Evolutionary conservation across 306 rosid genomes (phyloP).

Genomic region (Sophora flavescens): DNA sequence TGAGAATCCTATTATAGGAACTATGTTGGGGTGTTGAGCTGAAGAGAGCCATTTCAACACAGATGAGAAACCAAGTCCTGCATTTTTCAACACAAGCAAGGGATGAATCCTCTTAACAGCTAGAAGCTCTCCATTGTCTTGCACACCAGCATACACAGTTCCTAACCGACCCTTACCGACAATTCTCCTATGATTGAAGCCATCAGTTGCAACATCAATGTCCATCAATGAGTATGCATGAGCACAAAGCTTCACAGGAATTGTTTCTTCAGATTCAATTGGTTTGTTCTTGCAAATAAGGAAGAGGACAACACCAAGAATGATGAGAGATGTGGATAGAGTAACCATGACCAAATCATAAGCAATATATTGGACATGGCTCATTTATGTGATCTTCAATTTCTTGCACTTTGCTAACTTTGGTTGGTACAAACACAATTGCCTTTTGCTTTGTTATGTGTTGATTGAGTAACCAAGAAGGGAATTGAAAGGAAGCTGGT

Average conservation of each 20-base stretch:
- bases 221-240: conserved; percentile 57
- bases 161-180: conserved; percentile 84
- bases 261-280: conserved; percentile 60
- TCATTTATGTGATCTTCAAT: conserved; percentile 50
- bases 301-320: conserved; percentile 59
- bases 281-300: conserved; percentile 65
- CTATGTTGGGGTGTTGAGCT: conserved; percentile 85
- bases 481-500: background rate
- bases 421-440: background rate
- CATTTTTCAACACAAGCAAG: conserved; percentile 69
- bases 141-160: conserved; percentile 72
- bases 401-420: background rate
- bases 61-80: conserved; percentile 76
- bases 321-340: conserved; percentile 56
- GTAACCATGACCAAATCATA: conserved; percentile 56
- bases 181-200: conserved; percentile 71
- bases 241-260: conserved; percentile 55
- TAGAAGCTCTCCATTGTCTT: conserved; percentile 50
- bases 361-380: conserved; percentile 49
- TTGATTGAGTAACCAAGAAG: conserved; percentile 17
- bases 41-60: conserved; percentile 64
- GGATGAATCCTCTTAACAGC: conserved; percentile 84
- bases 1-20: conserved; percentile 74
- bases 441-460: background rate
- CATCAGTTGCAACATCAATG: conserved; percentile 77